Evolutionary conservation across 352 stramenopile species (phyloP).

Genomic region (Phytophthora brassicae): DNA sequence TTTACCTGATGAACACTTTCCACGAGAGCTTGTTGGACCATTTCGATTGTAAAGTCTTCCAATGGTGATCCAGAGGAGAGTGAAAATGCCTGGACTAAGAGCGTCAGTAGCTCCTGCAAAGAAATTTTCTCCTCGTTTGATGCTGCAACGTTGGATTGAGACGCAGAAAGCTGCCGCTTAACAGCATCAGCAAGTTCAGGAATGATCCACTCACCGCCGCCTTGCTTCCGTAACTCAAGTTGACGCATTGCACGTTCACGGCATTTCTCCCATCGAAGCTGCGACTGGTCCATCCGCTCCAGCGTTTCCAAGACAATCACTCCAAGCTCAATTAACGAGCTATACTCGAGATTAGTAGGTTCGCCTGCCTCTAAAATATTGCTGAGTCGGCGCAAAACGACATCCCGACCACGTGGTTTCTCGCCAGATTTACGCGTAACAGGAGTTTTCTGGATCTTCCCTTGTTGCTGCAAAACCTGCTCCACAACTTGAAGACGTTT

Average conservation of each 20-base stretch:
- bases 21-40: slow-evolving; percentile 57
- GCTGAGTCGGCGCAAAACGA: slow-evolving; percentile 66
- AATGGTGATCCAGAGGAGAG: slow-evolving; percentile 45
- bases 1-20: slow-evolving; percentile 55
- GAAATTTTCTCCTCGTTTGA: slow-evolving; percentile 26
- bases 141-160: slow-evolving; percentile 10
- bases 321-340: slow-evolving; percentile 66
- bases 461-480: slow-evolving; percentile 47
- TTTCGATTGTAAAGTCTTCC: slow-evolving; percentile 72
- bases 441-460: slow-evolving; percentile 47
- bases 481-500: slow-evolving; percentile 67
- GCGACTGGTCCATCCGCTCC: slow-evolving; percentile 62
- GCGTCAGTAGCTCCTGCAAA: slow-evolving; percentile 50
- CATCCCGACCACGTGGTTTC: slow-evolving; percentile 66
- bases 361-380: slow-evolving; percentile 73
- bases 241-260: slow-evolving; percentile 50
- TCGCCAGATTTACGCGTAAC: slow-evolving; percentile 49
- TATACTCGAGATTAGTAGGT: slow-evolving; percentile 51
- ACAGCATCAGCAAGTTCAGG: slow-evolving; percentile 64
- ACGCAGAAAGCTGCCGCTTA: slow-evolving; percentile 45
- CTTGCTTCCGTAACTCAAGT: slow-evolving; percentile 49
- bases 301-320: slow-evolving; percentile 76
- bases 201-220: slow-evolving; percentile 66
- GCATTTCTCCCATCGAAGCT: slow-evolving; percentile 56
- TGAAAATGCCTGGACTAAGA: slow-evolving; percentile 69